These are phyloP conservation scores for Tetrapisispora iriomotensis DNA, from an alignment of 805 yeast genomes.

Conservation along the genomic window DNA sequence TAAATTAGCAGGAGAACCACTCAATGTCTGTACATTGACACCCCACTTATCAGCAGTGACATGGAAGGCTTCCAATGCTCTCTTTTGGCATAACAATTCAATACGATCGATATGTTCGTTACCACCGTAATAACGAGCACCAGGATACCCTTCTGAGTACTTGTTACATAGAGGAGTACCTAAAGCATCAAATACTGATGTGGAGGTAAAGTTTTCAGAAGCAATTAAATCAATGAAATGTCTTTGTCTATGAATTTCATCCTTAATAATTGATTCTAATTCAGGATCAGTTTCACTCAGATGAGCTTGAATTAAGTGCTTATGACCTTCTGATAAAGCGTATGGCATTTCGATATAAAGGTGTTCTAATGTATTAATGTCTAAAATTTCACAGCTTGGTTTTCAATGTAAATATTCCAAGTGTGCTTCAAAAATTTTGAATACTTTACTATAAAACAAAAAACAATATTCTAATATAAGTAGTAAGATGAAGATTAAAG, in stretches of 20 bases:
- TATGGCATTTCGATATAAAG: constrained; percentile 3
- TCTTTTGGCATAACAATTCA: constrained; percentile 83
- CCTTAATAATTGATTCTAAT: constrained; percentile 58
- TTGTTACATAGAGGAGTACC: constrained; percentile 98
- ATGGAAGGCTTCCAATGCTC: constrained; percentile 86
- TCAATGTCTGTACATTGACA: constrained; percentile 90
- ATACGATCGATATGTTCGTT: constrained; percentile 93
- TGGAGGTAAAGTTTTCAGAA: constrained; percentile 93
- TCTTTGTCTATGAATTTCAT: constrained; percentile 85
- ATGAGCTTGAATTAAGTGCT: constrained; percentile 52
- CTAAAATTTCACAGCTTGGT: neutral
- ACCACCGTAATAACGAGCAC: constrained; percentile 98
- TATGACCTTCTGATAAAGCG: constrained; percentile 44
- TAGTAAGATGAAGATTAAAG: too few species aligned
- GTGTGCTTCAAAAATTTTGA: too few species aligned
- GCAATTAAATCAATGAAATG: constrained; percentile 92
- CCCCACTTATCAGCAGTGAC: constrained; percentile 86
- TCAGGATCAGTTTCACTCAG: constrained; percentile 64
- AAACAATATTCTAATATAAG: too few species aligned
- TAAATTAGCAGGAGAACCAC: constrained; percentile 97
- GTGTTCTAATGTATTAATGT: too few species aligned
- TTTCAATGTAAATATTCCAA: too few species aligned
- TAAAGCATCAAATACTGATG: constrained; percentile 89
- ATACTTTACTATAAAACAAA: too few species aligned
- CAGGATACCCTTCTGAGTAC: constrained; percentile 98